Evolutionary conservation across 805 yeast species (phyloP).

Genomic region (Pichia californica): DNA sequence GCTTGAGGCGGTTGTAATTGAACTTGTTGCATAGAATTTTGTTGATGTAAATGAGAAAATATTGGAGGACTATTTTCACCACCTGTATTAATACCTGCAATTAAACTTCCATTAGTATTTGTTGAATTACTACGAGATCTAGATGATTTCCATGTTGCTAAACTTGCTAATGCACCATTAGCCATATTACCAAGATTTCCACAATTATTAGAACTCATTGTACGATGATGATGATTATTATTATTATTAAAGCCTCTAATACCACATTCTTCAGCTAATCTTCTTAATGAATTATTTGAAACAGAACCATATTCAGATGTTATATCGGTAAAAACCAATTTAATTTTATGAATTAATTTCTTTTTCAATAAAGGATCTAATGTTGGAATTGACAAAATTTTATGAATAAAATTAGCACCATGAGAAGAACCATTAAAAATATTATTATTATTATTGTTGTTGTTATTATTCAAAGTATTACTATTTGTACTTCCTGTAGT

Average conservation of each 20-base stretch:
- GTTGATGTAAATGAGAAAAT: conserved; percentile 4
- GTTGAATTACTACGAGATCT: conserved; percentile 10
- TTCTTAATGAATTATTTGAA: conserved; percentile 66
- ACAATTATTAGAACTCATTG: conserved; percentile 17
- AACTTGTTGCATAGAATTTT: conserved; percentile 2
- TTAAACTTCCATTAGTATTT: conserved; percentile 7
- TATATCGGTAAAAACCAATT: conserved; percentile 50
- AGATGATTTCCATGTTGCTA: conserved; percentile 9
- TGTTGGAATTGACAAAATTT: conserved; percentile 68
- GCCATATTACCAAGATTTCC: too few species aligned
- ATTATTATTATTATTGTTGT: neutral
- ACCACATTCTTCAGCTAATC: conserved; percentile 90
- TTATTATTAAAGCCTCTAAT: conserved; percentile 29
- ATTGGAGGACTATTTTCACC: conserved; percentile 18
- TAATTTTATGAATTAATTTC: conserved; percentile 54
- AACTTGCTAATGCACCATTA: conserved; percentile 7
- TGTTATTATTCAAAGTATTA: neutral
- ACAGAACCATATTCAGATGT: conserved; percentile 57
- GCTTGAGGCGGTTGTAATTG: neutral
- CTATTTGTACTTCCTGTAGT: conserved; percentile 2
- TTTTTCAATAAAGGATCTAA: conserved; percentile 51
- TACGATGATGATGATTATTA: conserved; percentile 23
- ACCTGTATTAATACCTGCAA: conserved; percentile 12
- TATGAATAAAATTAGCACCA: conserved; percentile 74
- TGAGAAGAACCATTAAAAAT: conserved; percentile 20